Base-by-base conservation (phyloP, 441 rosid species). In the Breynia disticha region DNA sequence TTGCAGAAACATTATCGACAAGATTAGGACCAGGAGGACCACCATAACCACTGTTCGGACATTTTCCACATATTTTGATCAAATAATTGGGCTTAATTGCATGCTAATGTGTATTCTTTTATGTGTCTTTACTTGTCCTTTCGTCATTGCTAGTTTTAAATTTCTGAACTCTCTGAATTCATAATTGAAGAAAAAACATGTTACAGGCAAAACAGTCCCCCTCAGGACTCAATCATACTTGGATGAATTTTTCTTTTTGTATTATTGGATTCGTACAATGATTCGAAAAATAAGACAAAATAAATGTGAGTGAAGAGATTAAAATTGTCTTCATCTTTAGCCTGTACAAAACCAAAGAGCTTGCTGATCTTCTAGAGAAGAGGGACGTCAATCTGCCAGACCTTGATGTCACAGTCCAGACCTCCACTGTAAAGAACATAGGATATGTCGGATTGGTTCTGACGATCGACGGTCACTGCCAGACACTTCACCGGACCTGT, bases 401-500 rank as follows among this genome's bases (percentile, higher is more conserved):
- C 90, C 75, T 83, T 90, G 64, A 87, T 72, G 67, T 87, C 84
- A 74, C 85, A 74, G 71, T 90, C 96, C 71, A 90, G 70, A 68
- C 95, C 79, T 49, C 95, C 98, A 77, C 88, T 90, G 62, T 80
- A 87, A 57, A 90, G 55, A 51, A 73, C 49, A 54, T 64, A 76
- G n/a, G 78, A 73, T 35, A 67, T 61, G 17, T 76, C 69, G 14
- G 69, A 62, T 41, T 55, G 52, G 56, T 56, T 53, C 46, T 46
- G 24, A n/a, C 50, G 58, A 52, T 85, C 83, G 21, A 72, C 46
- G 18, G 75, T 60, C 61, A 81, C 95, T 7, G 93, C 70, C 74
- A 90, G 71, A 70, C 98, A 87, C 72, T 90, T 90, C 42, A 90
- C 86, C 0, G 98, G 95, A 38, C 95, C 98, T 43, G 41, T 62